These are phyloP conservation scores for Eimeria falciformis DNA, from an alignment of 169 alveolate species.

Conservation along the genomic window DNA sequence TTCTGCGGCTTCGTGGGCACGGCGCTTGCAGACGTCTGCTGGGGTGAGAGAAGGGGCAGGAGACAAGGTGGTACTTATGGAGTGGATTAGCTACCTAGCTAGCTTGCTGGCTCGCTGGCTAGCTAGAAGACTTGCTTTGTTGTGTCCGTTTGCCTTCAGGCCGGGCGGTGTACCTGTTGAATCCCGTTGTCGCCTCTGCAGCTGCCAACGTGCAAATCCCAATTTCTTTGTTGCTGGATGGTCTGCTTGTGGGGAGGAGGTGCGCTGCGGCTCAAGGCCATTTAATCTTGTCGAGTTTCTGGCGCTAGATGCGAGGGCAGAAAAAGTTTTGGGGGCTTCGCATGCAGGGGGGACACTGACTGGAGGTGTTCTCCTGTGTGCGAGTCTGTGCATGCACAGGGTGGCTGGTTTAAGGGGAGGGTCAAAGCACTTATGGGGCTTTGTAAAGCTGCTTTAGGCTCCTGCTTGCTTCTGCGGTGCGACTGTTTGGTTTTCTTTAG, in stretches of 20 bases:
- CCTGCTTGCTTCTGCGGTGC: background rate
- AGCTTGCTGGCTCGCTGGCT: slow-evolving; percentile 32
- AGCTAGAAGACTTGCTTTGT: background rate
- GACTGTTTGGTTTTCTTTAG: background rate
- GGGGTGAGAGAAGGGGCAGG: background rate
- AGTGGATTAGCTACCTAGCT: background rate
- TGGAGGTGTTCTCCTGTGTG: too few species aligned
- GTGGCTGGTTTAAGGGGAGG: too few species aligned
- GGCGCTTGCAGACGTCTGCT: slow-evolving; percentile 9
- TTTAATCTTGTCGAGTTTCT: too few species aligned
- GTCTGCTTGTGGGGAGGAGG: background rate
- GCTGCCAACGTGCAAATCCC: slow-evolving; percentile 27
- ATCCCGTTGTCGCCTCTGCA: slow-evolving; percentile 16
- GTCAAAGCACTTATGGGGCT: too few species aligned
- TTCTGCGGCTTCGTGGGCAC: slow-evolving; percentile 32
- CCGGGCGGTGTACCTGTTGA: background rate
- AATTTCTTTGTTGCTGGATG: background rate
- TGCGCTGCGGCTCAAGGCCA: too few species aligned
- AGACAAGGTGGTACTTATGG: too few species aligned
- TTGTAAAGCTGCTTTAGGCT: background rate
- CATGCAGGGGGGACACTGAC: too few species aligned
- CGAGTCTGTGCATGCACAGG: too few species aligned
- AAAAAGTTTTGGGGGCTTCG: too few species aligned
- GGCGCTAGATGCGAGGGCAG: too few species aligned
- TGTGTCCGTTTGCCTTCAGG: background rate